Evolutionary conservation across 2,329 filamentous ascomycete genomes (phyloP).

Genomic region (Colletotrichum navitas): DNA sequence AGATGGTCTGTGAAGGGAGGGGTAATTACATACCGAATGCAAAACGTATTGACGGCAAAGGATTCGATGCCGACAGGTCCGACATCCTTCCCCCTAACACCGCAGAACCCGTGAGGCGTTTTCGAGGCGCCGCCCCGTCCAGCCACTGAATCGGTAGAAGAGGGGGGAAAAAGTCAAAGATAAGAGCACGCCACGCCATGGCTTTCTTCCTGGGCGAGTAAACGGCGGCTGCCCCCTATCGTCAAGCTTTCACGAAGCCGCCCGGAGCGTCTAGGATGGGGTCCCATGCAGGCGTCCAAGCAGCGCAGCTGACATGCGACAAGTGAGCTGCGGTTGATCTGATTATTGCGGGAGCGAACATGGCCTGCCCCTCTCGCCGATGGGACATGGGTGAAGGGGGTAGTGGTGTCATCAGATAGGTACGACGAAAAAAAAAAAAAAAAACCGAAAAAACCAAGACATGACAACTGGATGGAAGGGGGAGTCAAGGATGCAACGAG

Average conservation of each 20-base stretch:
- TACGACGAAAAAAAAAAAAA: neutral
- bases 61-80: neutral
- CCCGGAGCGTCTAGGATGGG: no score
- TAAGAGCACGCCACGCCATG: no score
- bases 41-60: neutral
- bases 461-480: no score
- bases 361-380: neutral
- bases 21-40: neutral
- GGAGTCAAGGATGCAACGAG: neutral
- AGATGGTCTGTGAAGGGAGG: neutral
- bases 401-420: neutral
- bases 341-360: neutral
- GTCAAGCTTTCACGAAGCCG: no score
- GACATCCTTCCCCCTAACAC: neutral
- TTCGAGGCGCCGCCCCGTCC: no score
- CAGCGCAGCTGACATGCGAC: neutral
- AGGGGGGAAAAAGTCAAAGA: no score
- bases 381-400: neutral
- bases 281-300: no score
- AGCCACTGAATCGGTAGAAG: no score
- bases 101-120: neutral
- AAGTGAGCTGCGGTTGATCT: neutral
- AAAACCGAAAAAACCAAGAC: no score
- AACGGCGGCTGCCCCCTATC: no score
- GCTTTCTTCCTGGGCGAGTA: no score